Evolutionary conservation across 371 early-diverging fungal species (phyloP).

Genomic region (Lichtheimia hyalospora): DNA sequence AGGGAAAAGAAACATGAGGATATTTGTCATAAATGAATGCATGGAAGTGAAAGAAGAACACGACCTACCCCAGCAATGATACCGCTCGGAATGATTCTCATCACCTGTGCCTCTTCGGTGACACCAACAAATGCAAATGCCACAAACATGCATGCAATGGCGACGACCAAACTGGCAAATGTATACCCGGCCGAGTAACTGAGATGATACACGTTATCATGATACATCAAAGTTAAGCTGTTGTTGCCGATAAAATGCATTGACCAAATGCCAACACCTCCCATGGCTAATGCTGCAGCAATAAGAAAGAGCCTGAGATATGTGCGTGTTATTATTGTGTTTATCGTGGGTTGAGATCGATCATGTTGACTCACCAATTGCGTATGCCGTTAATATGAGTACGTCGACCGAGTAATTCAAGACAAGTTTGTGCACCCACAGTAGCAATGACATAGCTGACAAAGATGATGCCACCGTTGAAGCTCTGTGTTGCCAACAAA

Average conservation of each 20-base stretch:
- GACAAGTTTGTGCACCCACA: conserved; percentile 21
- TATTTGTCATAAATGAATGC: too few relatives aligned
- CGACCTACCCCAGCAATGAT: conserved; percentile 39
- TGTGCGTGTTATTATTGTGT: background rate
- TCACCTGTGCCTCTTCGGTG: conserved; percentile 36
- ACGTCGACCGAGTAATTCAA: conserved; percentile 20
- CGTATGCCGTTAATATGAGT: conserved; percentile 21
- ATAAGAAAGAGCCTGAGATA: conserved; percentile 37
- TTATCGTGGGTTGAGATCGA: background rate
- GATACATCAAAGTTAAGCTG: conserved; percentile 23
- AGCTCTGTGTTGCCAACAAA: conserved; percentile 13
- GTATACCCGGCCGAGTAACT: conserved; percentile 44
- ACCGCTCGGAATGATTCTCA: conserved; percentile 41
- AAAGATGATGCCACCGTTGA: conserved; percentile 27
- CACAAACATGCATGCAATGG: conserved; percentile 38
- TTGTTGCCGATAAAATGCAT: conserved; percentile 55
- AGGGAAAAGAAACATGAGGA: too few relatives aligned
- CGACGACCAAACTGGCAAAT: conserved; percentile 39
- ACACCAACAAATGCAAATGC: conserved; percentile 44
- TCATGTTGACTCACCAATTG: conserved; percentile 16
- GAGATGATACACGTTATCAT: conserved; percentile 23
- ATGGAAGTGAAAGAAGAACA: too few relatives aligned
- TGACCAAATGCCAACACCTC: conserved; percentile 48
- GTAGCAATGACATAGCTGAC: conserved; percentile 21
- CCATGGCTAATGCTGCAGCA: conserved; percentile 41